Evolutionary conservation across 2,329 filamentous ascomycete genomes (phyloP).

Genomic region (Pezicula carpinea): DNA sequence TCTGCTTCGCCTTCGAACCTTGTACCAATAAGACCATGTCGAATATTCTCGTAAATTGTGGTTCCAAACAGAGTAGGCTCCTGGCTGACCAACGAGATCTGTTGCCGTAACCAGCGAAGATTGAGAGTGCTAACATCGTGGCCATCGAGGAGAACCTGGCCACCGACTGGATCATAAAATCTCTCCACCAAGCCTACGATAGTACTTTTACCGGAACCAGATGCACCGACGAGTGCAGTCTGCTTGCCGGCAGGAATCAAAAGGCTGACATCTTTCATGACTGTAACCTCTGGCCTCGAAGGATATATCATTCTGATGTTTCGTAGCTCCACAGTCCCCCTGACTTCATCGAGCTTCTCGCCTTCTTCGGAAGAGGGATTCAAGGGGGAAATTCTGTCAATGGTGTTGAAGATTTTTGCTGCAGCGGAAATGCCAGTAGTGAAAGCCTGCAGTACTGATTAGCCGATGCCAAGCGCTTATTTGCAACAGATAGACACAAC

Average conservation of each 20-base stretch:
- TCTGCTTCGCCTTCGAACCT: conserved; percentile 62
- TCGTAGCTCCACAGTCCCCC: conserved; percentile 75
- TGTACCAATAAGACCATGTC: conserved; percentile 86
- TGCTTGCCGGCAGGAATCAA: conserved; percentile 83
- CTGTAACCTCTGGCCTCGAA: conserved; percentile 81
- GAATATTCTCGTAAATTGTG: conserved; percentile 85
- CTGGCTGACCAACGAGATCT: conserved; percentile 89
- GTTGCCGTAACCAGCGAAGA: conserved; percentile 83
- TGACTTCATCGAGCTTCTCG: conserved; percentile 65
- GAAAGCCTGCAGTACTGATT: conserved; percentile 60
- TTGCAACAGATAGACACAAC: too few species aligned
- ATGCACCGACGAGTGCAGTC: conserved; percentile 89
- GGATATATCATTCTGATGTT: conserved; percentile 92
- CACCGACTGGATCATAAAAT: conserved; percentile 86
- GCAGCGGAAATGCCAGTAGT: conserved; percentile 78
- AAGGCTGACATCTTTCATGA: conserved; percentile 81
- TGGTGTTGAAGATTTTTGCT: conserved; percentile 88
- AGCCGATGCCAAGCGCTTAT: too few species aligned
- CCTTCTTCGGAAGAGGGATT: conserved; percentile 71
- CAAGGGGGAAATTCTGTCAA: conserved; percentile 80
- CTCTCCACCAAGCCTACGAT: conserved; percentile 90
- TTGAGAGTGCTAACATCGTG: conserved; percentile 78
- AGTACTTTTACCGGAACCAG: conserved; percentile 90
- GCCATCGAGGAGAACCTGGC: conserved; percentile 75
- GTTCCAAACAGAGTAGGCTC: conserved; percentile 88